Base-by-base conservation (phyloP, 176 grass and related monocot genomes). In the Lolium multiflorum region DNA sequence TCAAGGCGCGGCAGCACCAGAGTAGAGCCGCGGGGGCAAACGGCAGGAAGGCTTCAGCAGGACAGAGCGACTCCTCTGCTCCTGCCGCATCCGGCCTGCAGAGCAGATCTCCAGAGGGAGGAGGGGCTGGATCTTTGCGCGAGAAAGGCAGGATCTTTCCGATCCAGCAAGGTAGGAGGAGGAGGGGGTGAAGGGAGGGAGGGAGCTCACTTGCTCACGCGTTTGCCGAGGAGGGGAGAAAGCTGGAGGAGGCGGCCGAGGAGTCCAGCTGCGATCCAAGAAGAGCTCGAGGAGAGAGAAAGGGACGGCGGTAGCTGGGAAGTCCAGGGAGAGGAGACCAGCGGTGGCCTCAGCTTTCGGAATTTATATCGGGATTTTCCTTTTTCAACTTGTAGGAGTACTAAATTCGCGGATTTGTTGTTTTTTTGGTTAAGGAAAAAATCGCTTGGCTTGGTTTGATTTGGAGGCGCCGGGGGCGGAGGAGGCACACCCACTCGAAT, bases 201-300 rank as follows among this genome's bases (percentile, higher is more conserved):
- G 64, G 18, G 11, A 75, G 75, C 75, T 87, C 75, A 84, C 26
- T 68, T 50, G 37, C 85, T 22, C 69, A 62, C 72, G 49, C 39
- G 9, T 24, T 48, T 18, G 49, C 25, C 35, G 49, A 20, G 4
- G 24, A 13, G 13, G 59, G 59, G n/a, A 31, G 73, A 64, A n/a
- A 22, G 79, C 60, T 31, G 62, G 63, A 14, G 12, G 84, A 85
- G 58, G 60, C 26, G 28, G 60, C 48, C 74, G 46, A 14, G 63
- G 77, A 77, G 49, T 75, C 57, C 77, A 82, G 82, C 82, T 91
- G 82, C 81, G 90, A 78, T 88, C 90, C 84, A 63, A 81, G 22
- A 71, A 13, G 51, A 91, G 86, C 52, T 77, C 69, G 39, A 64
- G 81, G 58, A 47, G 10, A 24, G 61, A 35, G 28, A 38, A 15